Base-by-base conservation (phyloP, 495 filamentous ascomycete genomes). In the Aspergillus bertholletiae region DNA sequence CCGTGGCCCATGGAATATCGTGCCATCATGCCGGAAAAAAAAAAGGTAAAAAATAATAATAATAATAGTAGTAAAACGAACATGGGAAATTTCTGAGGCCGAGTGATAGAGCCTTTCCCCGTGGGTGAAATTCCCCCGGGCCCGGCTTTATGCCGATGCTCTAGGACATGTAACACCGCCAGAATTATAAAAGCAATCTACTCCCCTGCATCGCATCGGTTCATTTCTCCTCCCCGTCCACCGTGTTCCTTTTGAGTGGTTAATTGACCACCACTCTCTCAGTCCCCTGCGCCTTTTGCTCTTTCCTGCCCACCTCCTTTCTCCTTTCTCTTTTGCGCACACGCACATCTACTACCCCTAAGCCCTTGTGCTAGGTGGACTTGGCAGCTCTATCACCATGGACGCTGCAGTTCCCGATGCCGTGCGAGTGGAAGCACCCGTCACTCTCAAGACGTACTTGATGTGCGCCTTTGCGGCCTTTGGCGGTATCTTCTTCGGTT, bases 401-500 rank as follows among this genome's bases (percentile, higher is more conserved):
- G 56, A 55, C 45, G 54, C 21, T 22, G 39, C 39, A 7, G 18
- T 43, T 5, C 18, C 63, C 41, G 43, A 55, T 26, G 51, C 54
- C 50, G 61, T 59, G 62, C 61, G 61, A 51, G 63, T 83, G 61
- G 84, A 88, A 73, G 83, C 84, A 12, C 84, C 84, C 15, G 76
- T 85, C 58, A 85, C 83, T 45, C 32, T 76, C 55, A 83, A 80
- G 74, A 84, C 85, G 28, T 84, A 84, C 68, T 53, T 84, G 15
- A 80, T 84, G 71, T 84, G 80, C 61, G 80, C 77, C 53, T 84
- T 84, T 53, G 79, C 80, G 21, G 72, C 80, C 41, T 82, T 83
- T 60, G 80, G 80, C 67, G 80, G 80, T 67, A 80, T 83, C 62
- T 80, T 79, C 71, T 81, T 81, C 46, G 78, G 78, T 35, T 76